Evolutionary conservation across 1,284 basidiomycete genomes (phyloP).

Genomic region (Prillingera fragicola): DNA sequence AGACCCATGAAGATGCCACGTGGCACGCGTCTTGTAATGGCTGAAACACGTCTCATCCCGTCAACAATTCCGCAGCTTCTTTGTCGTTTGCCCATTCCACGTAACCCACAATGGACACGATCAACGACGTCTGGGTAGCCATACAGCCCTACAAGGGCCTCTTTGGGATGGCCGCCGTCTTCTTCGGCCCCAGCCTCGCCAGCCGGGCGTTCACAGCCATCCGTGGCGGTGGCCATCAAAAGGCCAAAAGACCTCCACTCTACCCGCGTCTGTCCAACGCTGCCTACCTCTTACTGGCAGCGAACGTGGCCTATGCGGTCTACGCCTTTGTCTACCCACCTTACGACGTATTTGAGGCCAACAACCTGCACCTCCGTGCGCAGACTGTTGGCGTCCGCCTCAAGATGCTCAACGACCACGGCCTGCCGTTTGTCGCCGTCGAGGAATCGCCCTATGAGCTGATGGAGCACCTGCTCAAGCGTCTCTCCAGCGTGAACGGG

Average conservation of each 20-base stretch:
- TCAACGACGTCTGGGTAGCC: too few species aligned
- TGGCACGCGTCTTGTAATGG: too few species aligned
- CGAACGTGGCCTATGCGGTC: conserved; percentile 17
- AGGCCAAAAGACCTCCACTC: background rate
- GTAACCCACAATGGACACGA: too few species aligned
- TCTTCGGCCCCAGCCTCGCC: conserved; percentile 1
- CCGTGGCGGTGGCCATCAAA: background rate
- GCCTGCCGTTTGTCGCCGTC: background rate
- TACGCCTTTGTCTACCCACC: conserved; percentile 22
- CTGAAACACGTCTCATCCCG: too few species aligned
- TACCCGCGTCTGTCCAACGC: conserved; percentile 1
- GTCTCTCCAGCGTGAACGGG: conserved; percentile 23
- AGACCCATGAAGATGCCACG: too few species aligned
- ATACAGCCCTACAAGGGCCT: too few species aligned
- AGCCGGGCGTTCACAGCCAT: background rate
- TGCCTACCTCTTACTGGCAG: conserved; percentile 13
- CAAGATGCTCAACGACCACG: background rate
- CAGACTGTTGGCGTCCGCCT: conserved; percentile 22
- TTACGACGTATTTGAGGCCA: conserved; percentile 28
- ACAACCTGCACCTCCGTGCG: conserved; percentile 20
- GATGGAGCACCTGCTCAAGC: conserved; percentile 25
- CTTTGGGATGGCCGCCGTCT: conserved; percentile 1
- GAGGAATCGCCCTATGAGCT: conserved; percentile 1
- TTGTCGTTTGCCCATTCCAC: too few species aligned
- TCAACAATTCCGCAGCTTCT: too few species aligned